Evolutionary conservation across 164 flowering plant genomes (phyloP), one percentile per base, ranked within the genome.

Genomic region (Pachysandra terminalis): DNA sequence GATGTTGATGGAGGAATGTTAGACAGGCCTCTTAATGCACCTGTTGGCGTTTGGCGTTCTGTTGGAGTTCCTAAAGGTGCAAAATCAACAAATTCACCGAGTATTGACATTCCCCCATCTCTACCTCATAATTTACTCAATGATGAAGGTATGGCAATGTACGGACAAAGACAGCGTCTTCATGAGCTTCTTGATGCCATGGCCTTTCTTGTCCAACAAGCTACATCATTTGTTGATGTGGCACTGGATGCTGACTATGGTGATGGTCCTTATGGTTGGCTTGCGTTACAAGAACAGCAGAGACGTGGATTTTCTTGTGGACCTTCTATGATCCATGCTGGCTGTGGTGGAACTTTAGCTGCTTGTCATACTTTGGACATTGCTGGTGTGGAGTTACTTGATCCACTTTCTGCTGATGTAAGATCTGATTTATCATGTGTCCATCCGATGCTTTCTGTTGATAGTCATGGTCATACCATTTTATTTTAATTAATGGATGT

Each of bases 1-100:
- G 95, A 90, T 77, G 51, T 85, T 68, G 97, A 89, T 67, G 82
- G 84, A 41, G 91, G 90, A 68, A 54, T 86, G 71, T 83, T 82
- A 59, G 96, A 96, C 77, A 90, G 93, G 27, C 74, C 84, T 25
- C 77, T 83, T 45, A 86, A 77, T 83, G 83, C 96, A 41, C 89
- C 96, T 65, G 89, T 90, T 71, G 96, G 97, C 64, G 98, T 96
- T 74, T 96, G 99, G 99, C 94, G 99, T 63, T 71, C 97, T 71
- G 98, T 92, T 74, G 96, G 91, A 71, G 83, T 76, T 74, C 73
- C 97, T 63, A 92, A 87, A 83, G 86, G 83, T 58, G 53, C 81
- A 56, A 96, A 88, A 78, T 71, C 86, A 58, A 45, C 77, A 71
- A 80, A 63, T 72, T 78, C 86, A 52, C 75, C 84, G 21, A 80